These are phyloP conservation scores for Hanseniaspora thailandica DNA, from an alignment of 805 yeast species.

Conservation along the genomic window DNA sequence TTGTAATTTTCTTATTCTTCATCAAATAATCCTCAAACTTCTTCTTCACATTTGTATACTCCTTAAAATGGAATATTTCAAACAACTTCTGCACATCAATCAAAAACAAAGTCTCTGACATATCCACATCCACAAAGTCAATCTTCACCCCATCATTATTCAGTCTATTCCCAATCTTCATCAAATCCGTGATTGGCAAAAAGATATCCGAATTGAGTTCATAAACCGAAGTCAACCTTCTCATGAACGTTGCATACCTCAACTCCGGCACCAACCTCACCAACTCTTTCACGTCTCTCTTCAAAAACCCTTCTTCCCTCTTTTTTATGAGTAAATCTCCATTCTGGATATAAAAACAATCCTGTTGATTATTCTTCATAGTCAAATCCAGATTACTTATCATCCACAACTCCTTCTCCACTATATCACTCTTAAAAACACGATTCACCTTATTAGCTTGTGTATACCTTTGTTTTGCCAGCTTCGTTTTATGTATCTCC, in stretches of 20 bases:
- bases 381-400: conserved; percentile 2
- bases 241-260: not conserved
- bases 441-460: conserved; percentile 5
- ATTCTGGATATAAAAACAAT: not conserved
- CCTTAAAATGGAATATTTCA: conserved; percentile 4
- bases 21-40: not conserved
- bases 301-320: not conserved
- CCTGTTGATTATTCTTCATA: not conserved
- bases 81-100: conserved; percentile 2
- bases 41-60: not conserved
- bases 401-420: conserved; percentile 1
- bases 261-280: not conserved
- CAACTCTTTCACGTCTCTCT: not conserved
- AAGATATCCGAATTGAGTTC: conserved; percentile 7
- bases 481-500: not conserved
- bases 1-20: not conserved
- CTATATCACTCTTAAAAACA: conserved; percentile 9
- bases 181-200: not conserved
- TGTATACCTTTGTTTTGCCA: not conserved
- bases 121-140: conserved; percentile 14
- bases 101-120: conserved; percentile 5
- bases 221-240: conserved; percentile 10
- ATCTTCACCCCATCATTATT: not conserved
- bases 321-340: conserved; percentile 5
- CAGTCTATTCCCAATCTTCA: not conserved